These are phyloP conservation scores for Neofusicoccum laricinum DNA, from an alignment of 2,329 filamentous ascomycete genomes.

Conservation along the genomic window DNA sequence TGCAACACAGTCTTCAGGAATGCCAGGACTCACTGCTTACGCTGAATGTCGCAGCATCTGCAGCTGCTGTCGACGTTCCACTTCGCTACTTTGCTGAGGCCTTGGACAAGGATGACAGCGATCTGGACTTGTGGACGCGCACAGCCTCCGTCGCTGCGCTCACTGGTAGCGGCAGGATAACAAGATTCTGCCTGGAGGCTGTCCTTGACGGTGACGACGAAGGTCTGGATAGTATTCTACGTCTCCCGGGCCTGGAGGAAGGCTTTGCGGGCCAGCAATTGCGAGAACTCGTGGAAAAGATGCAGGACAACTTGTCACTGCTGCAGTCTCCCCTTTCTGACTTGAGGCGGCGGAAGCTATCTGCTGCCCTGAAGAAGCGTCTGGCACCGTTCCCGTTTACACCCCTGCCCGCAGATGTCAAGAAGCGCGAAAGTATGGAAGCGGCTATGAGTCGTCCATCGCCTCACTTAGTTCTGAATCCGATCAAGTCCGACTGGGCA, in stretches of 20 bases:
- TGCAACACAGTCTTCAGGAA: conserved; percentile 51
- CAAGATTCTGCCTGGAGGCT: conserved; percentile 62
- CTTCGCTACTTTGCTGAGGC: conserved; percentile 59
- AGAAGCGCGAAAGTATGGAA: background rate
- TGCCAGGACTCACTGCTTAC: conserved; percentile 32
- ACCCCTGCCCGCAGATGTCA: conserved; percentile 35
- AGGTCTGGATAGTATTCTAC: conserved; percentile 50
- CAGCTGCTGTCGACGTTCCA: conserved; percentile 32
- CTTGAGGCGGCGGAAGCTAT: conserved; percentile 50
- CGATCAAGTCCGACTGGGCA: conserved; percentile 44
- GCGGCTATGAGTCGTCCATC: conserved; percentile 23
- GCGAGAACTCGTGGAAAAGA: conserved; percentile 44
- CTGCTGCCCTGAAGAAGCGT: conserved; percentile 51
- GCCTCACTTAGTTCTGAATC: conserved; percentile 35
- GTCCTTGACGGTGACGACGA: conserved; percentile 62
- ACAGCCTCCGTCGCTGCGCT: conserved; percentile 57
- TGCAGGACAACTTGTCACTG: conserved; percentile 56
- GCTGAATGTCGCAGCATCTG: conserved; percentile 31
- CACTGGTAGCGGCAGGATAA: conserved; percentile 56
- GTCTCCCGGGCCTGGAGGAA: conserved; percentile 58
- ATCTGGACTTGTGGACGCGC: conserved; percentile 63
- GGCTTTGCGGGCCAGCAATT: conserved; percentile 53
- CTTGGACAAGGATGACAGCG: conserved; percentile 62
- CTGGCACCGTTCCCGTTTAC: conserved; percentile 52
- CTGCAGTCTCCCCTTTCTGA: conserved; percentile 50